phyloP scores from a whole-genome alignment of 2,329 filamentous ascomycete genomes.

The Exophiala aquamarina region DNA sequence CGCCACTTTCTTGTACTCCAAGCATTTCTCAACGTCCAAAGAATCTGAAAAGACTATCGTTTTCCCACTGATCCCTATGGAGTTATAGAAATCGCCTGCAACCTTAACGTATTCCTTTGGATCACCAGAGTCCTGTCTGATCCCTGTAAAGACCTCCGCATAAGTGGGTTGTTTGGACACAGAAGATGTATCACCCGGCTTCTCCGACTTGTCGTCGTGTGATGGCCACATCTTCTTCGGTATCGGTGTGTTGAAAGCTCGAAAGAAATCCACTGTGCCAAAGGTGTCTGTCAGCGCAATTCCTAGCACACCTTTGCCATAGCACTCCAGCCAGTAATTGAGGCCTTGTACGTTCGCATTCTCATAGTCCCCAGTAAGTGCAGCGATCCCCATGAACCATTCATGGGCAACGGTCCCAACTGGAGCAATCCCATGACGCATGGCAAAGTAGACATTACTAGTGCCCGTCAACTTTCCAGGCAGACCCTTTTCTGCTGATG shows the following conservation, averaged over 20 bases:
- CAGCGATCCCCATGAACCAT: conserved; percentile 99
- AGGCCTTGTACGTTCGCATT: conserved; percentile 81
- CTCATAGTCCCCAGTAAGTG: conserved; percentile 82
- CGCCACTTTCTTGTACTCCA: conserved; percentile 83
- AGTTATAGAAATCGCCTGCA: conserved; percentile 79
- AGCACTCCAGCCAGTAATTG: conserved; percentile 86
- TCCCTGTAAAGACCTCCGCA: conserved; percentile 77
- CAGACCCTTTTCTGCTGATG: conserved; percentile 68
- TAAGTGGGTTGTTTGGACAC: conserved; percentile 59
- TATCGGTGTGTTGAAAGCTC: conserved; percentile 73
- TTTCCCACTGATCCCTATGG: conserved; percentile 75
- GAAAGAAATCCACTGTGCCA: conserved; percentile 84
- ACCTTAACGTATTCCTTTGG: conserved; percentile 74
- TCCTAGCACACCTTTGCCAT: conserved; percentile 78
- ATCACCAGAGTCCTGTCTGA: conserved; percentile 88
- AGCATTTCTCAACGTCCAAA: conserved; percentile 82
- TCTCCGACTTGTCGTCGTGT: conserved; percentile 41
- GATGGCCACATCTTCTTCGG: conserved; percentile 45
- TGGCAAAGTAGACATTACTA: conserved; percentile 95
- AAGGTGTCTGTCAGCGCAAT: conserved; percentile 97
- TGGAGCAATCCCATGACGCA: conserved; percentile 81
- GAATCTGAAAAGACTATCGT: conserved; percentile 94
- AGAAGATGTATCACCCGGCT: conserved; percentile 26
- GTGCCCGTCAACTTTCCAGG: conserved; percentile 77
- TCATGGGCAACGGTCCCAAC: conserved; percentile 93